Percentiles rank a stretch among this genome's conserved stretches.
Evolutionary conservation across 2,329 filamentous ascomycete genomes (phyloP).

Genomic region (Sarocladium strictum): DNA sequence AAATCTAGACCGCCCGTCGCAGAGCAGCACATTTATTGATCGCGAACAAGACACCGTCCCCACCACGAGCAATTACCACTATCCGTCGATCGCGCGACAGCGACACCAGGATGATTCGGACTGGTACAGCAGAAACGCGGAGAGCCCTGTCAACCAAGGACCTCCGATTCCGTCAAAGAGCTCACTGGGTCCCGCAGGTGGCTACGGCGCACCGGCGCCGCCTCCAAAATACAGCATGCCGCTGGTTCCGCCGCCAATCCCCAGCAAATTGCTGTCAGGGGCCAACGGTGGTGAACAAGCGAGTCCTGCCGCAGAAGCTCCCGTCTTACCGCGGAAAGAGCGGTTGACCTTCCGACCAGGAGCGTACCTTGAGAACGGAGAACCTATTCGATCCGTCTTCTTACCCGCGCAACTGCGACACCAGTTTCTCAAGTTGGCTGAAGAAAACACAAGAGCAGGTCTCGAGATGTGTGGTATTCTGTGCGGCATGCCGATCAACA

Average conservation of each 20-base stretch:
- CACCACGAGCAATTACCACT: constrained; percentile 37
- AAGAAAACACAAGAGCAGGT: constrained; percentile 70
- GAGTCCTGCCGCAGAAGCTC: constrained; percentile 10
- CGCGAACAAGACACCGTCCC: constrained; percentile 16
- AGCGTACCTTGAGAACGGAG: constrained; percentile 84
- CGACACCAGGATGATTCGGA: constrained; percentile 37
- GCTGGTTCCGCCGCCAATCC: background rate
- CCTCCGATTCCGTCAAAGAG: background rate
- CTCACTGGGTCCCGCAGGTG: background rate
- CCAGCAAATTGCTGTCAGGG: constrained; percentile 9
- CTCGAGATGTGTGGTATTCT: constrained; percentile 95
- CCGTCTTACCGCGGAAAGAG: constrained; percentile 39
- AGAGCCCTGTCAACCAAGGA: background rate
- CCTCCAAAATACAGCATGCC: constrained; percentile 22
- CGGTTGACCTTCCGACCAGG: constrained; percentile 66
- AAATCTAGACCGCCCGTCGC: constrained; percentile 33
- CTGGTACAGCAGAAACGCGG: background rate
- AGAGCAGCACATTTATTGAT: constrained; percentile 6
- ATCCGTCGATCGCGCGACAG: constrained; percentile 51
- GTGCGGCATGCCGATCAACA: constrained; percentile 84
- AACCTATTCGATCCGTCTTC: constrained; percentile 81
- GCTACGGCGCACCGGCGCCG: constrained; percentile 15
- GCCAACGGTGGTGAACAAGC: background rate
- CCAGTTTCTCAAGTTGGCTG: constrained; percentile 68
- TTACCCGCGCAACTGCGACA: constrained; percentile 69